Percentiles rank a stretch among this genome's conserved stretches.
These are phyloP conservation scores for Logfia minima DNA, from an alignment of 129 eudicot species.

Conservation along the genomic window DNA sequence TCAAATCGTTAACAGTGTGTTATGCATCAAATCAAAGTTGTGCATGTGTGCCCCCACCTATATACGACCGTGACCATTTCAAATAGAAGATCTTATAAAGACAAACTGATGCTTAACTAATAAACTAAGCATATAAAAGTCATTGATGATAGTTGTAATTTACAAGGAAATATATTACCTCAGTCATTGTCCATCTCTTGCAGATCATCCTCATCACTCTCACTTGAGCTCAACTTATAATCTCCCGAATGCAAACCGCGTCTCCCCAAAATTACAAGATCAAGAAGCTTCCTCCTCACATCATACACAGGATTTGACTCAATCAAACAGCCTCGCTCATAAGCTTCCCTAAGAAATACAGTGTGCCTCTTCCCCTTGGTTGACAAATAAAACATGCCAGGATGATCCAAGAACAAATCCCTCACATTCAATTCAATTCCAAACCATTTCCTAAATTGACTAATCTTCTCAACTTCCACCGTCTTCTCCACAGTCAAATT, in stretches of 20 bases:
- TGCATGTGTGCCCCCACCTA: not conserved
- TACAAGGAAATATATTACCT: slow-evolving; percentile 17
- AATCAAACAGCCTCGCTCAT: slow-evolving; percentile 78
- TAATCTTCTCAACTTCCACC: slow-evolving; percentile 95
- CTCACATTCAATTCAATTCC: slow-evolving; percentile 87
- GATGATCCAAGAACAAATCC: slow-evolving; percentile 95
- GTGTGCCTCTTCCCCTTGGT: slow-evolving; percentile 85
- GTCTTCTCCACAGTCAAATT: slow-evolving; percentile 94
- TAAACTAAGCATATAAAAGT: not conserved
- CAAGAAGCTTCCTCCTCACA: slow-evolving; percentile 79
- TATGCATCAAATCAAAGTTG: not conserved
- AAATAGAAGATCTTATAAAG: not conserved
- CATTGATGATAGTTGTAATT: slow-evolving; percentile 3
- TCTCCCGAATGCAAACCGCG: slow-evolving; percentile 54
- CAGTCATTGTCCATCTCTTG: slow-evolving; percentile 38
- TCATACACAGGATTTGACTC: slow-evolving; percentile 68
- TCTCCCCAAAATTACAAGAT: slow-evolving; percentile 67
- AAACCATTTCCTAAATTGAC: slow-evolving; percentile 89
- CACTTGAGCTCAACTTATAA: slow-evolving; percentile 27
- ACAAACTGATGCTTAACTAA: slow-evolving; percentile 6
- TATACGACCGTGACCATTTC: not conserved
- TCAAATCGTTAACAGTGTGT: not conserved
- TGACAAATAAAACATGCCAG: slow-evolving; percentile 90
- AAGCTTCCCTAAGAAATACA: slow-evolving; percentile 86
- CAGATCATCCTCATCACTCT: slow-evolving; percentile 39